Conservation (phyloP, 805 yeast species). For the Lipomyces spencermartinsiae region DNA sequence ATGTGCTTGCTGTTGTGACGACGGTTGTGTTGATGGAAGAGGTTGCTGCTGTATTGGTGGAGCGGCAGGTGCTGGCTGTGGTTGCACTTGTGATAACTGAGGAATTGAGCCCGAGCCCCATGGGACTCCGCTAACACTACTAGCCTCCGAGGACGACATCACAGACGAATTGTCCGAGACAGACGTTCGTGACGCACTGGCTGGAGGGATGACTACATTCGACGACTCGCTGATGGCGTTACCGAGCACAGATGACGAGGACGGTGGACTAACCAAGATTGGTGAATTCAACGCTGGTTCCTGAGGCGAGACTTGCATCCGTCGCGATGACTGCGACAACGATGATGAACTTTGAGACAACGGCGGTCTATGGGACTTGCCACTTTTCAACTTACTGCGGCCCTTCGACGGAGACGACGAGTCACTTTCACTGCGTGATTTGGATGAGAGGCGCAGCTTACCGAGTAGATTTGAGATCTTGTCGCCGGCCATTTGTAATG, state of each 20-base stretch:
- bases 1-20: not conserved
- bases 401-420: not conserved
- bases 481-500: slow-evolving; percentile 10
- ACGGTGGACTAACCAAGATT: not conserved
- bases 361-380: slow-evolving; percentile 3
- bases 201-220: slow-evolving; percentile 8
- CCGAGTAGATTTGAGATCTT: slow-evolving; percentile 19
- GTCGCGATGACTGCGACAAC: not conserved
- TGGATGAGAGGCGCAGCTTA: slow-evolving; percentile 19
- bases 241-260: not conserved
- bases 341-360: not conserved
- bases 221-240: slow-evolving; percentile 10
- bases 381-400: slow-evolving; percentile 11
- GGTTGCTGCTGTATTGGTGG: slow-evolving; percentile 4
- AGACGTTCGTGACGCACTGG: not conserved
- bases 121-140: not conserved
- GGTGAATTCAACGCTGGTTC: not conserved
- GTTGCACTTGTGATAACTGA: not conserved
- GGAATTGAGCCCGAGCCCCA: not conserved
- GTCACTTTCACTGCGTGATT: slow-evolving; percentile 2
- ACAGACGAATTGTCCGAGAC: not conserved
- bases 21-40: not conserved
- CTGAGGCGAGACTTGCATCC: not conserved
- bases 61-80: not conserved
- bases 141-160: slow-evolving; percentile 4